These are phyloP conservation scores for Scorias spongiosa DNA, from an alignment of 2,329 filamentous ascomycete species.

Conservation along the genomic window DNA sequence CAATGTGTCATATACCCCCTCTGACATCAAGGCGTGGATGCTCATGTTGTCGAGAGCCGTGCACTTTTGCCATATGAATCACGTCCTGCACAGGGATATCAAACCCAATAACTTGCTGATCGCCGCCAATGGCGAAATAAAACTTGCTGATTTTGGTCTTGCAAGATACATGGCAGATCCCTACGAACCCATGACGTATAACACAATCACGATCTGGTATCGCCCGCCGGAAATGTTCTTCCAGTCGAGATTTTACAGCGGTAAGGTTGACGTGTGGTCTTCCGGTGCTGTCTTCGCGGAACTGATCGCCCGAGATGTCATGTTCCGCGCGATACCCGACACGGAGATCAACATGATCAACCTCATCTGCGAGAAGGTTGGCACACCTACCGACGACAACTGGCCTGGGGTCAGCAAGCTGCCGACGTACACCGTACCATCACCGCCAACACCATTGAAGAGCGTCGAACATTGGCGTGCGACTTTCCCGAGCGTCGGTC, in stretches of 20 bases:
- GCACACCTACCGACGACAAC: conserved; percentile 82
- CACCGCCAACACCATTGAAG: conserved; percentile 42
- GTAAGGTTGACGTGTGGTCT: conserved; percentile 87
- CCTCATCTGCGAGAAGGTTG: conserved; percentile 70
- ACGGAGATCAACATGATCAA: conserved; percentile 76
- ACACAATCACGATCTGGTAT: conserved; percentile 96
- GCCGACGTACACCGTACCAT: conserved; percentile 61
- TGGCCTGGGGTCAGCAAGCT: conserved; percentile 85
- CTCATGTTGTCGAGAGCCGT: conserved; percentile 86
- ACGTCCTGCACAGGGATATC: conserved; percentile 89
- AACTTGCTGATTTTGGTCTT: conserved; percentile 94
- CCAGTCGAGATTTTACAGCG: conserved; percentile 75
- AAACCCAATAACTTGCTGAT: conserved; percentile 98
- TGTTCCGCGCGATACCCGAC: conserved; percentile 54
- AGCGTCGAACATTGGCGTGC: conserved; percentile 57
- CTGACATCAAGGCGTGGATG: conserved; percentile 97
- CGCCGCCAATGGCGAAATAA: conserved; percentile 80
- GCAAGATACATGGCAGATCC: conserved; percentile 82
- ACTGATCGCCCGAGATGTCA: conserved; percentile 67
- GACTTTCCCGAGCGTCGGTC: conserved; percentile 66
- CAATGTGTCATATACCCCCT: conserved; percentile 62
- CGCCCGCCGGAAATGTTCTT: conserved; percentile 86
- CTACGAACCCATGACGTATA: conserved; percentile 73
- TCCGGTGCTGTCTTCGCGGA: conserved; percentile 89
- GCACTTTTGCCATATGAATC: conserved; percentile 95